A percentile compares a stretch with the other conserved stretches of the same genome.
phyloP scores from a whole-genome alignment of 495 filamentous ascomycete species.

The Poronia punctata region DNA sequence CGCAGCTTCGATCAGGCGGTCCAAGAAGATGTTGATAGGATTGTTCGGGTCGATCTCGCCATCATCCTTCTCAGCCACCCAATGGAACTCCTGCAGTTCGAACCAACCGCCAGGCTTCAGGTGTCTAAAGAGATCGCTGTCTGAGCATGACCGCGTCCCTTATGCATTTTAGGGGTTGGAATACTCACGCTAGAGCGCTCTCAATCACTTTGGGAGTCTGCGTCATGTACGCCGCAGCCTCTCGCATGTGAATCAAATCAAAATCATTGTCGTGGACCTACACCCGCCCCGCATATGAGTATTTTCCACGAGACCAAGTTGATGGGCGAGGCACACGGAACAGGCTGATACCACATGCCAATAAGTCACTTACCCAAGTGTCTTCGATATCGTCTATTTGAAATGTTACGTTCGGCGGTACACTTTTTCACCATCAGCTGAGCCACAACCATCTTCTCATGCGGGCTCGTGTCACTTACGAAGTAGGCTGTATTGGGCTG shows the following conservation, averaged over 20 bases:
- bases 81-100: conserved; percentile 16
- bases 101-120: conserved; percentile 21
- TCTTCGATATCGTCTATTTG: conserved; percentile 37
- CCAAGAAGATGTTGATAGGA: conserved; percentile 4
- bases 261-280: conserved; percentile 10
- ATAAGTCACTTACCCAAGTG: conserved; percentile 24
- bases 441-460: neutral
- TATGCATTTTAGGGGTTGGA: neutral
- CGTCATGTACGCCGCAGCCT: conserved; percentile 12
- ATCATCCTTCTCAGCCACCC: conserved; percentile 12
- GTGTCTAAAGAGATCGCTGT: conserved; percentile 3
- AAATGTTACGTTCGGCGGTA: conserved; percentile 29
- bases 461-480: conserved; percentile 1
- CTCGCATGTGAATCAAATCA: conserved; percentile 17
- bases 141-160: neutral
- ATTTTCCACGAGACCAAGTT: neutral
- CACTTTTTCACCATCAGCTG: conserved; percentile 13
- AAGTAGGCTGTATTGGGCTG: conserved; percentile 38
- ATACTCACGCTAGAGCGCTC: conserved; percentile 6
- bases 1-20: conserved; percentile 11
- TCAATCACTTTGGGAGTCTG: conserved; percentile 6
- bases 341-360: too few species aligned
- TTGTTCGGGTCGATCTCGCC: conserved; percentile 5
- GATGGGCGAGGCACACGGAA: too few species aligned
- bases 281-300: neutral